Evolutionary conservation across 2,329 filamentous ascomycete species (phyloP).

Genomic region (Penicillium sp.): DNA sequence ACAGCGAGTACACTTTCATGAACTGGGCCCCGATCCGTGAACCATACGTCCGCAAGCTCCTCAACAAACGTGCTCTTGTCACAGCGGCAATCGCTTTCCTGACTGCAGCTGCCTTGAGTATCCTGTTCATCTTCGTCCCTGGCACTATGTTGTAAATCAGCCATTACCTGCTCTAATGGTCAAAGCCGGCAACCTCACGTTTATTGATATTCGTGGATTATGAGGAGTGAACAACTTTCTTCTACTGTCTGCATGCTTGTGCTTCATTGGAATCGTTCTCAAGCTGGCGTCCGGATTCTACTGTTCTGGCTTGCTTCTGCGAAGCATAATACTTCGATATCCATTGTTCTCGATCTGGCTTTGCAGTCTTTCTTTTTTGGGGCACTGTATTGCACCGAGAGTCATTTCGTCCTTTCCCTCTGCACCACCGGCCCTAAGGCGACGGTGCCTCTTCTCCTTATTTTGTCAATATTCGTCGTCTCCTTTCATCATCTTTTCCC

Average conservation of each 20-base stretch:
- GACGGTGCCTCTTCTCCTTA: constrained; percentile 18
- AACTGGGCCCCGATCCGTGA: constrained; percentile 86
- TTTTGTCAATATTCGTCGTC: constrained; percentile 30
- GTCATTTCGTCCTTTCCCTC: neutral
- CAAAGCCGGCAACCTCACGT: neutral
- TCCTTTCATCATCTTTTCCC: constrained; percentile 14
- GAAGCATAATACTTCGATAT: constrained; percentile 18
- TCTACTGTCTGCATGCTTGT: constrained; percentile 2
- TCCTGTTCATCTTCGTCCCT: constrained; percentile 93
- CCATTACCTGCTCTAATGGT: constrained; percentile 2
- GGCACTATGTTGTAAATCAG: constrained; percentile 61
- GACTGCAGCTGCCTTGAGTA: constrained; percentile 78
- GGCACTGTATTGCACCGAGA: neutral
- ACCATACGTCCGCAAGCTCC: constrained; percentile 83
- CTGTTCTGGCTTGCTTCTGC: constrained; percentile 21
- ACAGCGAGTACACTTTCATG: constrained; percentile 96
- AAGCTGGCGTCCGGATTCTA: constrained; percentile 15
- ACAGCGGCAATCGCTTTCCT: constrained; percentile 76
- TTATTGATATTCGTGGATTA: neutral
- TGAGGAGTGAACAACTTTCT: neutral
- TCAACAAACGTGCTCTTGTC: constrained; percentile 81
- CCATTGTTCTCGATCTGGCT: neutral
- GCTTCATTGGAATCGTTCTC: constrained; percentile 6
- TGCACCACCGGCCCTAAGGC: constrained; percentile 11
- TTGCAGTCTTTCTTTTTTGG: neutral